A percentile compares a stretch with the other conserved stretches of the same genome.
phyloP scores from a whole-genome alignment of 2,329 filamentous ascomycete genomes.

The Fusarium austroafricanum region DNA sequence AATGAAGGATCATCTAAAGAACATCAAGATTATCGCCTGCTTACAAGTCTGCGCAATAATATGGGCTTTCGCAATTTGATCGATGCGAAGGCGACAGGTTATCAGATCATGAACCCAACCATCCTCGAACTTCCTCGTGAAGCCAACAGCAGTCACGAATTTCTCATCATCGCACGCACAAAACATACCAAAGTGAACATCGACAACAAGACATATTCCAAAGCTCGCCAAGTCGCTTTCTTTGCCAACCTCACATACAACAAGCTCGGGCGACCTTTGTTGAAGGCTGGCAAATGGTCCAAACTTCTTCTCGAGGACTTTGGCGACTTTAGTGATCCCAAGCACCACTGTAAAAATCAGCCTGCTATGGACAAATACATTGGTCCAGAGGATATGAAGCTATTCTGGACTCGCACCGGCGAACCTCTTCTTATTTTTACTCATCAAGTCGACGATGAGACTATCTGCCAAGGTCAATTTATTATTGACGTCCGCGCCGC shows the following conservation, averaged over 20 bases:
- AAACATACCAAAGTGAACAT: conserved; percentile 18
- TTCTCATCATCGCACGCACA: conserved; percentile 34
- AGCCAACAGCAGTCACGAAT: conserved; percentile 23
- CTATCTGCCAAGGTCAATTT: conserved; percentile 38
- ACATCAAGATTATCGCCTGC: conserved; percentile 25
- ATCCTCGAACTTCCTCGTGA: conserved; percentile 29
- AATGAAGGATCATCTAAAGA: background rate
- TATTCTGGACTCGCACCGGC: conserved; percentile 38
- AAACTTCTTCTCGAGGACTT: conserved; percentile 31
- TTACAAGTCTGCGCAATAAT: conserved; percentile 32
- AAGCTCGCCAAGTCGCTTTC: conserved; percentile 32
- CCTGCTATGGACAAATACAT: conserved; percentile 38
- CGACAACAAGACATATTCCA: conserved; percentile 15
- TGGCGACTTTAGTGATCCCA: conserved; percentile 25
- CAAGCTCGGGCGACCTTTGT: conserved; percentile 7
- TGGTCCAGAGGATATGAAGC: conserved; percentile 40
- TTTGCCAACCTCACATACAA: conserved; percentile 33
- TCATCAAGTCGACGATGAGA: conserved; percentile 33
- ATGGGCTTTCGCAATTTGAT: conserved; percentile 38
- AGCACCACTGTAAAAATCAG: conserved; percentile 36
- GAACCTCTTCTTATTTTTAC: conserved; percentile 41
- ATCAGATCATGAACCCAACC: conserved; percentile 36
- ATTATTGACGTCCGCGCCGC: conserved; percentile 36
- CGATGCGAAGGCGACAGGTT: conserved; percentile 17
- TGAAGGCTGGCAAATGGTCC: conserved; percentile 25